Base-by-base conservation (phyloP, 768 basidiomycete species). In the Trametes gibbosa region DNA sequence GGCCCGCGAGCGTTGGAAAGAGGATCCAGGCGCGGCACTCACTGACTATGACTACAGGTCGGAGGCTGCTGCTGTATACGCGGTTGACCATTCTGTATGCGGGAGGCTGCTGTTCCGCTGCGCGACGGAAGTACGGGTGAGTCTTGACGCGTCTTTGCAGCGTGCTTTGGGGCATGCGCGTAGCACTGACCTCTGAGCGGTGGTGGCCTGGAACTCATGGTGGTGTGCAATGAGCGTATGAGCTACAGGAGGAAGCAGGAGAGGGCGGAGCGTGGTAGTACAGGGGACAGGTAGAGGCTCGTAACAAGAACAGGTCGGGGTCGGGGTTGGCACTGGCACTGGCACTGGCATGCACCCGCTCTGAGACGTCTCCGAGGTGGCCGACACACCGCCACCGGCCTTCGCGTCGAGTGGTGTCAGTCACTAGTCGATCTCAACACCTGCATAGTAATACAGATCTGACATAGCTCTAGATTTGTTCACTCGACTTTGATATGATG, bases 41-140 rank as follows among this genome's bases (percentile, higher is more conserved):
- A 75, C 66, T 79, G 55, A 69, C 63, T 21, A 77, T 59, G 19
- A 91, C 80, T n/a, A 85, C 67, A 12, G 89, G 86, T 24, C 90
- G 76, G 58, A 90, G 67, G 67, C 77, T 89, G 53, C 77, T 73
- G 59, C 71, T 74, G 63, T 86, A 89, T 25, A 84, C 68, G 62
- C 81, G 78, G 39, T 76, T 77, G 17, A 83, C 79, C 68, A 83
- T 83, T n/a, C 79, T 77, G 73, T 85, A 88, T 1, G 82, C 74
- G 3, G 85, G 84, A 21, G 83, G 77, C 19, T 47, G 50, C 48
- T 59, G 72, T 8, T 43, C 52, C 35, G 53, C 52, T 58, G 37
- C 23, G 45, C 51, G 40, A 19, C 12, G 12, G 14, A 25, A 6
- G 21, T 19, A 21, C 4, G 14, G 13, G 16, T 10, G 21, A 35